These are phyloP conservation scores for Exophiala alcalophila DNA, from an alignment of 2,329 filamentous ascomycete genomes.

Conservation along the genomic window DNA sequence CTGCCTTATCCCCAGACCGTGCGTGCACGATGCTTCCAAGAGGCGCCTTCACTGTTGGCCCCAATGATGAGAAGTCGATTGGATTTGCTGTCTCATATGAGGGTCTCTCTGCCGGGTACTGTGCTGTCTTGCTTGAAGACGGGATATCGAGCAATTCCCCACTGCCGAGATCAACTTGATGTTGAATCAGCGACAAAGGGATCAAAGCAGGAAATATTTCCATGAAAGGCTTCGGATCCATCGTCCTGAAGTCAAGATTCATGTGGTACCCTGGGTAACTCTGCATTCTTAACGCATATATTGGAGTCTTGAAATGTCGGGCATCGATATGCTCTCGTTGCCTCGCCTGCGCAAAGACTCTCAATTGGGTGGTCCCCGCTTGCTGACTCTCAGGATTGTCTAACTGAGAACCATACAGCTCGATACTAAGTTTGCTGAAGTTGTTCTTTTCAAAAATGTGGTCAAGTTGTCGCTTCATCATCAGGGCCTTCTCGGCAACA, in stretches of 20 bases:
- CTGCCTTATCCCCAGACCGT: constrained; percentile 41
- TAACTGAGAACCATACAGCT: constrained; percentile 36
- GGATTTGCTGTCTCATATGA: constrained; percentile 12
- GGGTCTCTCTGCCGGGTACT: constrained; percentile 9
- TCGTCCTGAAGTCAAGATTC: constrained; percentile 45
- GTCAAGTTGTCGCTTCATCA: constrained; percentile 20
- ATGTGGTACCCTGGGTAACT: constrained; percentile 46
- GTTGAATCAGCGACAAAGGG: constrained; percentile 19
- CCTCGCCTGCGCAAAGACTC: constrained; percentile 14
- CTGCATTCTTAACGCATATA: constrained; percentile 36
- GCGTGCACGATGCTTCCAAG: constrained; percentile 45
- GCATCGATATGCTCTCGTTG: constrained; percentile 6
- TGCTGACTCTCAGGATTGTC: constrained; percentile 41
- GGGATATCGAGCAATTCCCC: background rate
- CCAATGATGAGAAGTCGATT: constrained; percentile 26
- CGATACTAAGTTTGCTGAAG: constrained; percentile 39
- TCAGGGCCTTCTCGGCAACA: constrained; percentile 41
- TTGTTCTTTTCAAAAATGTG: constrained; percentile 31
- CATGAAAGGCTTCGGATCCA: constrained; percentile 45
- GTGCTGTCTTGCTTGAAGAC: background rate
- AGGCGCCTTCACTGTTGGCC: constrained; percentile 32
- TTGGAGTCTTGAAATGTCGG: constrained; percentile 8
- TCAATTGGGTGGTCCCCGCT: constrained; percentile 38
- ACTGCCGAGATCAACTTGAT: constrained; percentile 13
- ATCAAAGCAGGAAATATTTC: constrained; percentile 44